A percentile compares a stretch with the other conserved stretches of the same genome.
phyloP scores from a whole-genome alignment of 1,284 basidiomycete species.

The Agroathelia rolfsii region DNA sequence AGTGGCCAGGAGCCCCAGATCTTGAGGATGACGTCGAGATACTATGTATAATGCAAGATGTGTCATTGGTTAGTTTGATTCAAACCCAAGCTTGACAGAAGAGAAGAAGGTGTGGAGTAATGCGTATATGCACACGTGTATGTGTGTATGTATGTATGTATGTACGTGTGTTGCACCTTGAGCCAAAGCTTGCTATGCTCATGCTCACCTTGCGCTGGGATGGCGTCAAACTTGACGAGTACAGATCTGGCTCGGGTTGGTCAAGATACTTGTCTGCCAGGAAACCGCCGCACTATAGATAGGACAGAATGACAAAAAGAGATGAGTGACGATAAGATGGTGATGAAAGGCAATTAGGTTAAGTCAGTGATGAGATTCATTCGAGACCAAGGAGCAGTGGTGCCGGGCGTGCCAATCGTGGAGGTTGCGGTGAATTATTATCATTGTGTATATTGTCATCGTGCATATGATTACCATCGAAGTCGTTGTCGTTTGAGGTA shows the following conservation, averaged over 20 bases:
- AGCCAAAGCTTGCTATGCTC: no score
- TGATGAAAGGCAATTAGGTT: conserved; percentile 38
- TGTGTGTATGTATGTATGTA: no score
- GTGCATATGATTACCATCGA: no score
- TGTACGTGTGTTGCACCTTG: no score
- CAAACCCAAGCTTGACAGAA: no score
- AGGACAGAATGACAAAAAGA: conserved; percentile 26
- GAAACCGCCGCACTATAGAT: conserved; percentile 67
- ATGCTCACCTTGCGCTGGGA: conserved; percentile 74
- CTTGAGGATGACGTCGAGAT: conserved; percentile 70
- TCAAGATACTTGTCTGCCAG: conserved; percentile 68
- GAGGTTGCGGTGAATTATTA: no score
- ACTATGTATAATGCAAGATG: conserved; percentile 31
- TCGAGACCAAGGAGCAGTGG: not conserved
- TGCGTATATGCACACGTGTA: no score
- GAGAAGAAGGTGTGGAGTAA: no score
- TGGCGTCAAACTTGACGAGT: conserved; percentile 54
- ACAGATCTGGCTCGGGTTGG: conserved; percentile 59
- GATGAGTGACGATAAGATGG: conserved; percentile 69
- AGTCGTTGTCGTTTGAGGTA: no score
- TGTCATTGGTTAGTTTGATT: conserved; percentile 4
- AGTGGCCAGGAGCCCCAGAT: conserved; percentile 72
- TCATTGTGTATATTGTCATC: no score
- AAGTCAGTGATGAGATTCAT: no score
- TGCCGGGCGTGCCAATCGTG: no score